Percentiles rank a stretch among this genome's conserved stretches.
phyloP scores from a whole-genome alignment of 148 eudicot genomes.

The Diospyros lotus region DNA sequence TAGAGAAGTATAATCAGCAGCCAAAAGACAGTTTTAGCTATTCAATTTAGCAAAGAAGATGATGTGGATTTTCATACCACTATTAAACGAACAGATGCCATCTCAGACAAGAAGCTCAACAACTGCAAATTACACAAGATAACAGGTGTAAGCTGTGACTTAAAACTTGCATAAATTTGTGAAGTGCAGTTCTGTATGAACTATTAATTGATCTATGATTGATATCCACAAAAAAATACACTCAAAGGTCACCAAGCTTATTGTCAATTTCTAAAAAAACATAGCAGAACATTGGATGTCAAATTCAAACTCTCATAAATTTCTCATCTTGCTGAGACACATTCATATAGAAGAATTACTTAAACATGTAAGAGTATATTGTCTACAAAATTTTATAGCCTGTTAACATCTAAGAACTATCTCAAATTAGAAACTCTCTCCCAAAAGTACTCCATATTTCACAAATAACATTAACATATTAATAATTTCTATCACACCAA shows the following conservation, averaged over 20 bases:
- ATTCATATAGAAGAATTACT: neutral
- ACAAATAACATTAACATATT: neutral
- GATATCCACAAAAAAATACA: neutral
- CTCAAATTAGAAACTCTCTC: neutral
- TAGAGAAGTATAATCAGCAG: neutral
- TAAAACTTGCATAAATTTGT: neutral
- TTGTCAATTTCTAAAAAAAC: neutral
- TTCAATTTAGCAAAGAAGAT: constrained; percentile 11
- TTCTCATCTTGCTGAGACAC: neutral
- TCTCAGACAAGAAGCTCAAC: constrained; percentile 82
- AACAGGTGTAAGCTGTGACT: neutral
- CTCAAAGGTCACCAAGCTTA: neutral
- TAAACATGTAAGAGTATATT: neutral
- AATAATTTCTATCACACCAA: neutral
- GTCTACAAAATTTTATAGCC: neutral
- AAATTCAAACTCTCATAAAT: neutral
- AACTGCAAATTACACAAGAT: constrained; percentile 44
- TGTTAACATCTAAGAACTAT: neutral
- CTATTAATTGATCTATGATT: neutral
- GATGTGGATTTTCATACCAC: constrained; percentile 56
- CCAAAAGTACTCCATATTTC: neutral
- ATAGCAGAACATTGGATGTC: neutral
- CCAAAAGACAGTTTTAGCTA: neutral
- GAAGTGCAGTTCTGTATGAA: neutral
- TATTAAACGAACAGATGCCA: constrained; percentile 70